Evolutionary conservation across 2,329 filamentous ascomycete species (phyloP).

Genomic region (Didymella segeticola): DNA sequence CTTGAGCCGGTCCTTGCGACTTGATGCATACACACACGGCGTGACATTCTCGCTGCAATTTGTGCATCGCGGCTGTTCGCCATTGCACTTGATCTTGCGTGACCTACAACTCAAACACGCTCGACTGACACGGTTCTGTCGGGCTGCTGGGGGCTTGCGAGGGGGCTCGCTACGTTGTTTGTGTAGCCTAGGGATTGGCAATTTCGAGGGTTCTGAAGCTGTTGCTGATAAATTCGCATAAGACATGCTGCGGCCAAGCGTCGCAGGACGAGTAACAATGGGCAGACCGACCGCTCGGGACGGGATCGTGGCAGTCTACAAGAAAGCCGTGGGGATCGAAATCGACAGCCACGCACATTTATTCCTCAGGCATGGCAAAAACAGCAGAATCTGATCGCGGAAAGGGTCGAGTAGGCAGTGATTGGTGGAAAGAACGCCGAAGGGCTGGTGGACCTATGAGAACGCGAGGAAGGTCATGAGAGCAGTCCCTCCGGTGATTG

Average conservation of each 20-base stretch:
- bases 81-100: conserved; percentile 50
- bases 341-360: background rate
- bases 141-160: conserved; percentile 14
- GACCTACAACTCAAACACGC: conserved; percentile 46
- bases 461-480: background rate
- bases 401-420: background rate
- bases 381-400: conserved; percentile 11
- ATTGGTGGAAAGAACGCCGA: background rate
- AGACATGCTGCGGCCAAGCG: conserved; percentile 1
- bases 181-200: conserved; percentile 35
- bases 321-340: conserved; percentile 2
- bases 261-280: background rate
- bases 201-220: conserved; percentile 21
- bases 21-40: conserved; percentile 43
- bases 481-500: background rate
- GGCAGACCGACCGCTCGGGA: conserved; percentile 1
- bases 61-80: conserved; percentile 40
- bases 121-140: conserved; percentile 30
- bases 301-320: conserved; percentile 7
- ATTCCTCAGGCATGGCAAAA: background rate
- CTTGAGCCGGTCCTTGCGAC: conserved; percentile 45
- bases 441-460: conserved; percentile 2
- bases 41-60: conserved; percentile 40
- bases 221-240: background rate
- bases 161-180: conserved; percentile 27